Evolutionary conservation across 176 grass and related monocot genomes (phyloP).

Genomic region (Cenchrus fungigraminus): DNA sequence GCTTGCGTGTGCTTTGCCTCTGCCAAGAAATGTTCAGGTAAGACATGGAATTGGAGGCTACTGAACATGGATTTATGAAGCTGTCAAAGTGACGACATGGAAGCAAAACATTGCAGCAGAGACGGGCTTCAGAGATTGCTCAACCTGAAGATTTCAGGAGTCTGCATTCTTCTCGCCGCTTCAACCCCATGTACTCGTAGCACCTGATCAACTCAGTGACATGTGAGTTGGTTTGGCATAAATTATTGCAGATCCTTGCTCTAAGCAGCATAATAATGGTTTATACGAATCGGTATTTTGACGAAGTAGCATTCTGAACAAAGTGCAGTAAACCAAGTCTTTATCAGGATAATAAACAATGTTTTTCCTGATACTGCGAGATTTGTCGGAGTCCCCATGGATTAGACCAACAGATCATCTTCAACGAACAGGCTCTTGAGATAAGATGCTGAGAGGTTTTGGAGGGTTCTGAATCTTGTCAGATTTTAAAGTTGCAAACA

Average conservation of each 20-base stretch:
- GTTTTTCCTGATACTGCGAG: conserved; percentile 1
- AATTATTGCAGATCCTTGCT: neutral
- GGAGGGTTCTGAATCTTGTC: neutral
- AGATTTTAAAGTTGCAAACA: conserved; percentile 14
- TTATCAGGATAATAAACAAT: neutral
- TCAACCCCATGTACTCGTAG: conserved; percentile 1
- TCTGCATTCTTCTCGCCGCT: neutral
- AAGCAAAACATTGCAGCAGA: neutral
- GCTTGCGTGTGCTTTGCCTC: conserved; percentile 9
- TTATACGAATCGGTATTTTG: neutral
- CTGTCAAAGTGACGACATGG: neutral
- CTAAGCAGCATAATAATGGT: neutral
- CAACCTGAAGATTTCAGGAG: neutral
- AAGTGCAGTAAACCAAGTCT: conserved; percentile 36
- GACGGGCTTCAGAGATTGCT: neutral
- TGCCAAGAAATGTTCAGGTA: neutral
- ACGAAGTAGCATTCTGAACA: neutral
- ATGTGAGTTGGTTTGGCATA: conserved; percentile 18
- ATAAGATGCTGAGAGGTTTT: conserved; percentile 28
- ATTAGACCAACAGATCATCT: conserved; percentile 35
- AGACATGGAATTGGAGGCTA: neutral
- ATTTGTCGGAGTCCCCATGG: conserved; percentile 14
- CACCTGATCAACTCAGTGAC: conserved; percentile 7
- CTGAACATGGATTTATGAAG: neutral
- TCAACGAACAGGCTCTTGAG: conserved; percentile 22